A percentile compares a stretch with the other conserved stretches of the same genome.
Conservation (phyloP, 768 basidiomycete species). For the Ramaria sp. region DNA sequence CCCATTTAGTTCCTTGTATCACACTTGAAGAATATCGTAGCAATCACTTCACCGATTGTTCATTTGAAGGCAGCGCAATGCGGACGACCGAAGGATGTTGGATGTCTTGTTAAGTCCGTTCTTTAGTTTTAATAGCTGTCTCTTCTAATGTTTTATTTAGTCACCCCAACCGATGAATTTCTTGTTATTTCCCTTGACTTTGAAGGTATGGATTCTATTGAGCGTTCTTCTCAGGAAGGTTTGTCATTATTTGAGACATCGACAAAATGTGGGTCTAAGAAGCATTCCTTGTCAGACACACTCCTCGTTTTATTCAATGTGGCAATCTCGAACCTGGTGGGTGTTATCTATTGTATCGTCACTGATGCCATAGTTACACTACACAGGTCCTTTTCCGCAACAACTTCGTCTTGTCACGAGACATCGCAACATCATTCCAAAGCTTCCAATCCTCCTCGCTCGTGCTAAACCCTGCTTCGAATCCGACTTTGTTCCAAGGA, state of each 20-base stretch:
- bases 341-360: slow-evolving; percentile 1
- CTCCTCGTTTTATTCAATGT: slow-evolving; percentile 55
- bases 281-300: slow-evolving; percentile 26
- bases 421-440: slow-evolving; percentile 50
- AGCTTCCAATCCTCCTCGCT: slow-evolving; percentile 52
- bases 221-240: slow-evolving; percentile 46
- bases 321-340: slow-evolving; percentile 51
- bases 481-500: slow-evolving; percentile 49
- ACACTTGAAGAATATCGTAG: neutral
- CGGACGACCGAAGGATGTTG: slow-evolving; percentile 36
- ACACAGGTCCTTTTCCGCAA: slow-evolving; percentile 51
- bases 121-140: neutral
- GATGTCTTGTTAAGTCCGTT: slow-evolving; percentile 11
- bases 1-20: neutral
- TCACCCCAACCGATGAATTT: slow-evolving; percentile 44
- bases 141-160: slow-evolving; percentile 16
- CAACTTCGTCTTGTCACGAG: slow-evolving; percentile 51
- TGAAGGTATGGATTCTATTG: slow-evolving; percentile 42
- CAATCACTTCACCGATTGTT: slow-evolving; percentile 53
- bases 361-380: neutral
- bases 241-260: neutral
- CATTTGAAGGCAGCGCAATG: slow-evolving; percentile 58
- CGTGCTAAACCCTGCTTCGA: slow-evolving; percentile 45
- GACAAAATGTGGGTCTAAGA: neutral
- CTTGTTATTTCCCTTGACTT: slow-evolving; percentile 54